Conservation (phyloP, 441 rosid species). For the Gossypium lobatum region DNA sequence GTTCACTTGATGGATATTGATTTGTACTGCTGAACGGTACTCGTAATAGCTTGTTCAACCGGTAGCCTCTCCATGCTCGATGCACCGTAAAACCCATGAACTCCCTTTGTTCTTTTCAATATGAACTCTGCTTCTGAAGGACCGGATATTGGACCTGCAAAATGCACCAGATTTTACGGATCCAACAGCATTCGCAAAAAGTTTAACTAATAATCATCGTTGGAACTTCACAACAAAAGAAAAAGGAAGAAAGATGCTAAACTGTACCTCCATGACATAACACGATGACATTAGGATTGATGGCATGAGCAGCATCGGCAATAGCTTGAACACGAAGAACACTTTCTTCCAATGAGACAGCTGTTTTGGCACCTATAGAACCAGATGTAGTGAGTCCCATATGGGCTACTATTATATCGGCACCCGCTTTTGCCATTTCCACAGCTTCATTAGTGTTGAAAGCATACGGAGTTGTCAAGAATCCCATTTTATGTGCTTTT, state of each 20-base stretch:
- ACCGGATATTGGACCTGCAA: conserved; percentile 83
- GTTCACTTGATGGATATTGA: conserved; percentile 57
- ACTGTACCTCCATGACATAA: conserved; percentile 86
- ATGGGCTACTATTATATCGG: conserved; percentile 89
- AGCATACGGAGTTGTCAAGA: conserved; percentile 91
- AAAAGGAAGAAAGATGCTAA: background rate
- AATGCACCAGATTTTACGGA: conserved; percentile 10
- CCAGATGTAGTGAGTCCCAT: conserved; percentile 95
- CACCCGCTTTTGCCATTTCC: conserved; percentile 92
- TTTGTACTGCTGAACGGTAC: conserved; percentile 70
- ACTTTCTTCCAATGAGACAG: conserved; percentile 73
- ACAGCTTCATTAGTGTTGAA: conserved; percentile 65
- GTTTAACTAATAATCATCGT: background rate
- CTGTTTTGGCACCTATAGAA: conserved; percentile 82
- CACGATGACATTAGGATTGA: conserved; percentile 57
- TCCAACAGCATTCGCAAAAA: background rate
- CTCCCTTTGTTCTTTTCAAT: conserved; percentile 63
- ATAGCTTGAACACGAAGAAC: conserved; percentile 71
- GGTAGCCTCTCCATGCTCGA: conserved; percentile 98
- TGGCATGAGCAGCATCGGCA: conserved; percentile 67
- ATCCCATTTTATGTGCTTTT: conserved; percentile 80
- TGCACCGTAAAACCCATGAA: conserved; percentile 94
- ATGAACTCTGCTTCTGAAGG: conserved; percentile 72
- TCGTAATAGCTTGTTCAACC: conserved; percentile 74
- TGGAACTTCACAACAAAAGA: background rate